Evolutionary conservation across 2,329 filamentous ascomycete genomes (phyloP).

Genomic region (Fusarium pininemorale): DNA sequence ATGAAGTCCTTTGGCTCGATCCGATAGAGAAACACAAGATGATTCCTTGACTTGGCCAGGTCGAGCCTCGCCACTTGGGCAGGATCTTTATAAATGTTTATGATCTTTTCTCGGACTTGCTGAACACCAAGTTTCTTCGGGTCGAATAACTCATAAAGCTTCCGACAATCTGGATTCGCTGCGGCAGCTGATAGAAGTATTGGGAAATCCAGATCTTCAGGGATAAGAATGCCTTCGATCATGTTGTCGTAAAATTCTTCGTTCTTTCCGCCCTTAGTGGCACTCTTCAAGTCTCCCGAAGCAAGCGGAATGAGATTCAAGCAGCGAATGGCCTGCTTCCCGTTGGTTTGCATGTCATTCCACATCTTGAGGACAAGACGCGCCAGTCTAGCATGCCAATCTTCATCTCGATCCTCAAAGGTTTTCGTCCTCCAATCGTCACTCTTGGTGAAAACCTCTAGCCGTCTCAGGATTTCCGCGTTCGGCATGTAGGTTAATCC

Average conservation of each 20-base stretch:
- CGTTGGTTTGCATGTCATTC: accelerated
- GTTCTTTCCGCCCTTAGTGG: neutral
- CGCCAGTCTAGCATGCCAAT: neutral
- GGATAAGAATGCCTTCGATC: neutral
- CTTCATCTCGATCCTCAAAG: neutral
- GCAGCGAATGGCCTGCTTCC: neutral
- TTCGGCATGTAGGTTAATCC: neutral
- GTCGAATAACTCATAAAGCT: accelerated
- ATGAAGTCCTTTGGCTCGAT: neutral
- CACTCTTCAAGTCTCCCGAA: neutral
- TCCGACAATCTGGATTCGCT: neutral
- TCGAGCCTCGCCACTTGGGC: neutral
- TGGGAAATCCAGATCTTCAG: neutral
- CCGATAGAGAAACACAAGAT: neutral
- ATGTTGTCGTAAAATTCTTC: neutral
- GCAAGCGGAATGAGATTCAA: neutral
- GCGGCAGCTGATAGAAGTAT: neutral
- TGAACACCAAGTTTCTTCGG: neutral
- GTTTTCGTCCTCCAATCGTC: neutral
- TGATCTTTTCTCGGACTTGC: neutral
- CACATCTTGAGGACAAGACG: neutral
- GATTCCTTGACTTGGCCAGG: neutral
- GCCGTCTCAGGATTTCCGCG: neutral
- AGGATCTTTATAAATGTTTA: neutral
- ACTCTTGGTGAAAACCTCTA: neutral